Evolutionary conservation across 139 green algal genomes (phyloP).

Genomic region (Micractinium sp.): DNA sequence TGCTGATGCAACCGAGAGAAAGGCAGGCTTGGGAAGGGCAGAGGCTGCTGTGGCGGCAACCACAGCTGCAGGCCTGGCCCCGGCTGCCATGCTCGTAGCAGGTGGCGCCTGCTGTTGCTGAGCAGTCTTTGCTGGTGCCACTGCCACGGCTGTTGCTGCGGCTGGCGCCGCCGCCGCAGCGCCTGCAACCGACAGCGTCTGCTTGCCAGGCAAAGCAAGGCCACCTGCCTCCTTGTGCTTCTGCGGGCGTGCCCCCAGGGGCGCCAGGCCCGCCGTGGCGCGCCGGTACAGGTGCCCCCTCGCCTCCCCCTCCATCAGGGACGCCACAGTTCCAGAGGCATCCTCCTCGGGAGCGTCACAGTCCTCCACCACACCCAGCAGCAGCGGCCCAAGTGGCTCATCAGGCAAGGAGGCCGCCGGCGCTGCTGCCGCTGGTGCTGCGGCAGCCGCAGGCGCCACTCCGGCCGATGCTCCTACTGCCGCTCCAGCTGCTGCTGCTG

Average conservation of each 20-base stretch:
- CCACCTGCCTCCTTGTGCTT: neutral
- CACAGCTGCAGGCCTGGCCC: neutral
- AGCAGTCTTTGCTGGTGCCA: neutral
- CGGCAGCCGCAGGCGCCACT: neutral
- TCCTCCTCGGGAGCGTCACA: neutral
- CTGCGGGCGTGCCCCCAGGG: neutral
- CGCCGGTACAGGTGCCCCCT: constrained; percentile 14
- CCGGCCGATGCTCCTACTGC: neutral
- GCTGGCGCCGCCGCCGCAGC: neutral
- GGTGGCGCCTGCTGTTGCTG: neutral
- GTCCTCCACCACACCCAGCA: constrained; percentile 16
- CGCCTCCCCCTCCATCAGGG: constrained; percentile 16
- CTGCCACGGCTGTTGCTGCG: neutral
- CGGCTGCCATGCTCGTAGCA: neutral
- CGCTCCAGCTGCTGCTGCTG: neutral
- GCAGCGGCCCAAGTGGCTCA: neutral
- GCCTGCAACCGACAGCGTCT: neutral
- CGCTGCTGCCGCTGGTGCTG: neutral
- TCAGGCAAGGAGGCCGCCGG: neutral
- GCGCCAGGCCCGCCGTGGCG: neutral
- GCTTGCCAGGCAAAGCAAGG: neutral
- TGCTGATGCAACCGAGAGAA: neutral
- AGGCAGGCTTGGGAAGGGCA: neutral
- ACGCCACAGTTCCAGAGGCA: neutral
- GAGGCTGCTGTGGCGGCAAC: neutral